Base-by-base conservation (phyloP, 2,329 filamentous ascomycete species). In the Trichoderma koningiopsis region DNA sequence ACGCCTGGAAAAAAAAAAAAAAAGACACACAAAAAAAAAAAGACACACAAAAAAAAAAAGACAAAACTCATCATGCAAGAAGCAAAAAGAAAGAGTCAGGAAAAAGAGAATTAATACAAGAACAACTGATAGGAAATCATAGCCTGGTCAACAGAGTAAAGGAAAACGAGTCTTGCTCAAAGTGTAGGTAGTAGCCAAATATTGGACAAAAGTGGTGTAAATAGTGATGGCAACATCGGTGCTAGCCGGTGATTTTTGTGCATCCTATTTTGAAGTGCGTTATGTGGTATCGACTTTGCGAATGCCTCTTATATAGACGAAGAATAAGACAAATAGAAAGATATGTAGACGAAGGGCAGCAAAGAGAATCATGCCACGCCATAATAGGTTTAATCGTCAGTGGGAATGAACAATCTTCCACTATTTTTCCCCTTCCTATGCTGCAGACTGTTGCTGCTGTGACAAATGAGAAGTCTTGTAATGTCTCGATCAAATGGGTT, bases 361-460 rank as follows among this genome's bases (percentile, higher is more conserved):
- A 24, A 59, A 47, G 35, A 52, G 52, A 24, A 62, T 40, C n/a
- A 71, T 70, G 53, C 55, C 29, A 37, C 69, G 69, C 62, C 57
- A 62, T 63, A 60, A 49, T 29, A 56, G 10, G 16, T 27, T 55
- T 29, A 19, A 19, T 43, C 14, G 37, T 40, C 37, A 19, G 16
- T 40, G 37, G 65, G 53, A 57, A 53, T 64, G 43, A 67, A 16
- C 69, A 27, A 66, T 24, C 4, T 24, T 16, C n/a, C 47, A 43
- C 19, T 60, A 5, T 27, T 24, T 43, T 33, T 10, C 31, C 55
- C n/a, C 40, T 49, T 57, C 37, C 8, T 43, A 43, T 43, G 19
- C 40, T 43, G 33, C 24, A 24, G 57, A 19, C 49, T 29, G 29
- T 33, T 47, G 29, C 19, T 58, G 14, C 13, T 47, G 57, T 29